Conservation (phyloP, 2,329 filamentous ascomycete species). For the Calonectria hawksworthii region DNA sequence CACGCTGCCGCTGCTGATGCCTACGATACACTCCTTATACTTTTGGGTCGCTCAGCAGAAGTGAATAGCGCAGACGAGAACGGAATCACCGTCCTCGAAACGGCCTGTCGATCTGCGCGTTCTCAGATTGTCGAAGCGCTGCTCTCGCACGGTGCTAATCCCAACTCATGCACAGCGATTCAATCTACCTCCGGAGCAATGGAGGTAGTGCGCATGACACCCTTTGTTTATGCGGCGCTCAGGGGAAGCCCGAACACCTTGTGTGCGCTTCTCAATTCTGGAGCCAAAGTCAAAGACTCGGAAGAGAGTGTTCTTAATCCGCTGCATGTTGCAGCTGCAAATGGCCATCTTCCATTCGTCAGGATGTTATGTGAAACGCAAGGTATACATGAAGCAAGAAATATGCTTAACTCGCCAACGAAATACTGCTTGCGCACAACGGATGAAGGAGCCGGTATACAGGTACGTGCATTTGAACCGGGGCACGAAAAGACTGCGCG, state of each 20-base stretch:
- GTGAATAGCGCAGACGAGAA: neutral
- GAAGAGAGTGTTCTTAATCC: neutral
- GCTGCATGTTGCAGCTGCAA: neutral
- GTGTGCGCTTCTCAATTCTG: neutral
- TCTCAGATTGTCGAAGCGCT: neutral
- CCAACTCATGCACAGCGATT: neutral
- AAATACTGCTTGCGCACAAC: neutral
- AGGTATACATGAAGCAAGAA: neutral
- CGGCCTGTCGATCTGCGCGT: neutral
- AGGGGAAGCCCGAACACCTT: neutral
- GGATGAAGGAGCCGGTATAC: neutral
- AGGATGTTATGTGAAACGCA: neutral
- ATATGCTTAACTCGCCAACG: neutral
- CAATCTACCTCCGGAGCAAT: neutral
- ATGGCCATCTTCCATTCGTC: neutral
- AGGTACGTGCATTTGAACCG: neutral
- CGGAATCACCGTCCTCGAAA: neutral
- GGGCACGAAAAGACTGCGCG: neutral
- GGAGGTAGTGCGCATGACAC: neutral
- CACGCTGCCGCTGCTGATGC: neutral
- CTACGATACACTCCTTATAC: neutral
- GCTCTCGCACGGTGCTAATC: neutral
- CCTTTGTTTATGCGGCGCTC: neutral
- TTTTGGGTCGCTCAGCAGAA: neutral
- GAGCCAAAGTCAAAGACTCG: neutral